Evolutionary conservation across 352 stramenopile species (phyloP).

Genomic region (Pythium guiyangense): DNA sequence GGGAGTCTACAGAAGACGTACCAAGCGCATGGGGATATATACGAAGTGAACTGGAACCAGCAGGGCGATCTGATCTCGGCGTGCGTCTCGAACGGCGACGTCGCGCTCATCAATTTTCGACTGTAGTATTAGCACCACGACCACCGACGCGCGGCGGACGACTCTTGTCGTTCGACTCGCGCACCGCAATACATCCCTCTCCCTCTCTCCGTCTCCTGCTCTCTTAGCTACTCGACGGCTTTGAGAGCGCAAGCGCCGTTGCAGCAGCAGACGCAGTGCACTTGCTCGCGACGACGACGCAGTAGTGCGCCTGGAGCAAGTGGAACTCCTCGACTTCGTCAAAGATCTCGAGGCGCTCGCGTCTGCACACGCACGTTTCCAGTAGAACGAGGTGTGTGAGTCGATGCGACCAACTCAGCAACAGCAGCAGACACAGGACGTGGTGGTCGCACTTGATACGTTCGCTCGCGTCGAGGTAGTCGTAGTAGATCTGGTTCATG

Average conservation of each 20-base stretch:
- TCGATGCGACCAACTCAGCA: not conserved
- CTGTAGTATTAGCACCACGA: slow-evolving; percentile 76
- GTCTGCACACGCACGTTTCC: slow-evolving; percentile 24
- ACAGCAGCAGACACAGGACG: no score
- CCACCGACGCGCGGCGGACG: no score
- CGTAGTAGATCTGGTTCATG: slow-evolving; percentile 93
- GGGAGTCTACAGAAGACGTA: slow-evolving; percentile 82
- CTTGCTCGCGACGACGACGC: slow-evolving; percentile 78
- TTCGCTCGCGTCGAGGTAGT: slow-evolving; percentile 68
- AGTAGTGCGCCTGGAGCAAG: slow-evolving; percentile 90
- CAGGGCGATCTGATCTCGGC: slow-evolving; percentile 82
- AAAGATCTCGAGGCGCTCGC: slow-evolving; percentile 88
- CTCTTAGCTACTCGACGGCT: slow-evolving; percentile 4
- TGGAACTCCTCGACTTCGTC: slow-evolving; percentile 92
- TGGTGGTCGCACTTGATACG: slow-evolving; percentile 51
- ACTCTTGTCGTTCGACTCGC: no score
- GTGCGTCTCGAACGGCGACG: slow-evolving; percentile 82
- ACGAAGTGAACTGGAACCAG: slow-evolving; percentile 98
- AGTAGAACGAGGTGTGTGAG: not conserved
- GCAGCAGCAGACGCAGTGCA: slow-evolving; percentile 19
- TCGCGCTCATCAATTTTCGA: slow-evolving; percentile 89
- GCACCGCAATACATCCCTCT: slow-evolving; percentile 13
- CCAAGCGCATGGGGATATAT: slow-evolving; percentile 95
- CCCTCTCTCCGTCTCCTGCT: slow-evolving; percentile 1
- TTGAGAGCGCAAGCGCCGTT: slow-evolving; percentile 23